Conservation (phyloP, 805 yeast species). For the Nematodospora valgi region DNA sequence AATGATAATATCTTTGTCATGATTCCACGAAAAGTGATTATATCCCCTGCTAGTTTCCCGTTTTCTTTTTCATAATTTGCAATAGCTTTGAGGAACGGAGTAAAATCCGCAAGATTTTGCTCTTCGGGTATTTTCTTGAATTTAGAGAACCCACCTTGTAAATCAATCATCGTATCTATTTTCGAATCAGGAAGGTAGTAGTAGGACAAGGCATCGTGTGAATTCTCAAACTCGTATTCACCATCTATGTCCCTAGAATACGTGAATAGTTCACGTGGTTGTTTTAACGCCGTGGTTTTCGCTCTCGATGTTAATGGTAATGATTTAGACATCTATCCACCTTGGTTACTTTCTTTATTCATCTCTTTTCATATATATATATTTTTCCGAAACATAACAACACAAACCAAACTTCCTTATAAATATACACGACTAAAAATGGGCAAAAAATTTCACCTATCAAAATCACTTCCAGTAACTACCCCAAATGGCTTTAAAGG, state of each 20-base stretch:
- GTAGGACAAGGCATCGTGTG: constrained; percentile 50
- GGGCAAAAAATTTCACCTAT: constrained; percentile 1
- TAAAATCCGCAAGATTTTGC: constrained; percentile 52
- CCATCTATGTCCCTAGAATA: constrained; percentile 64
- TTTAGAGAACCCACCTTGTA: constrained; percentile 60
- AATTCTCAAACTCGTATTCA: constrained; percentile 33
- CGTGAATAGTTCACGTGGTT: constrained; percentile 78
- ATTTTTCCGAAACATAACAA: background rate
- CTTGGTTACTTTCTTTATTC: background rate
- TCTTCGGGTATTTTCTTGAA: constrained; percentile 56
- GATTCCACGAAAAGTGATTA: constrained; percentile 82
- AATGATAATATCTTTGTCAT: constrained; percentile 70
- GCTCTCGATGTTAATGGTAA: constrained; percentile 49
- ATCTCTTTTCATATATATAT: too few species aligned
- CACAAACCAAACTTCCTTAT: background rate
- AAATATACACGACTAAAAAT: background rate
- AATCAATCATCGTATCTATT: constrained; percentile 53
- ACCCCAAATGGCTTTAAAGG: constrained; percentile 32
- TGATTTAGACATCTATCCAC: constrained; percentile 26
- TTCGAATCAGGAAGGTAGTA: constrained; percentile 78
- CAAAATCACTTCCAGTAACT: background rate
- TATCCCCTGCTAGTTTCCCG: constrained; percentile 53
- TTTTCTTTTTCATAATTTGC: constrained; percentile 48
- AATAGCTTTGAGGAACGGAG: constrained; percentile 56
- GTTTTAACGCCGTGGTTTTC: constrained; percentile 66